Base-by-base conservation (phyloP, 2,329 filamentous ascomycete species). In the Fusarium continuum region DNA sequence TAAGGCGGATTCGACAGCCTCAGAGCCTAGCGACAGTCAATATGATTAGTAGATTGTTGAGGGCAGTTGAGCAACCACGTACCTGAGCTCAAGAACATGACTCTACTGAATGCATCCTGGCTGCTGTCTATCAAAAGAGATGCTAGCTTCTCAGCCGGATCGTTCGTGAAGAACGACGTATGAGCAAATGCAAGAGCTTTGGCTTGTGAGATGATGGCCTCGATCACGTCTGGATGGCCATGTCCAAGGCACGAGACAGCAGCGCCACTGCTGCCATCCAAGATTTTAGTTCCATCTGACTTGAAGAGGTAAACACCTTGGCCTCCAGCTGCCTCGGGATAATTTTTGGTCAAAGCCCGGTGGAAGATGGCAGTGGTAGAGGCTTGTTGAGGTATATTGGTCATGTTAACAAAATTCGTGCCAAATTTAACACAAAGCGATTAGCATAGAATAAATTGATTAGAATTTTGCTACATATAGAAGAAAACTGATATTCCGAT, bases 1-100 rank as follows among this genome's bases (percentile, higher is more conserved):
- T 35, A 84, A 52, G 0, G 78, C 78, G 0, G 80, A 76, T 58
- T 85, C 82, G 10, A 77, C 75, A 0, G 81, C 81, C 43, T 75
- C 74, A 72, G 48, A 2, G 54, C 63, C 9, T 62, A 28, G 0
- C 36, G 10, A n/a, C n/a, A n/a, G n/a, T n/a, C n/a, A n/a, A n/a
- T n/a, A n/a, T n/a, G n/a, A n/a, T n/a, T n/a, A n/a, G n/a, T n/a
- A n/a, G n/a, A n/a, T n/a, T n/a, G n/a, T n/a, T n/a, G n/a, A n/a
- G n/a, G n/a, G n/a, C n/a, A n/a, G n/a, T n/a, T n/a, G n/a, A n/a
- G n/a, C n/a, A n/a, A n/a, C n/a, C n/a, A n/a, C n/a, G n/a, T n/a
- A n/a, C n/a, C n/a, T n/a, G n/a, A n/a, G n/a, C n/a, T n/a, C n/a
- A n/a, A n/a, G n/a, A n/a, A n/a, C n/a, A n/a, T n/a, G n/a, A n/a